phyloP scores from a whole-genome alignment of 768 basidiomycete species.

The Boletus barrowsii region DNA sequence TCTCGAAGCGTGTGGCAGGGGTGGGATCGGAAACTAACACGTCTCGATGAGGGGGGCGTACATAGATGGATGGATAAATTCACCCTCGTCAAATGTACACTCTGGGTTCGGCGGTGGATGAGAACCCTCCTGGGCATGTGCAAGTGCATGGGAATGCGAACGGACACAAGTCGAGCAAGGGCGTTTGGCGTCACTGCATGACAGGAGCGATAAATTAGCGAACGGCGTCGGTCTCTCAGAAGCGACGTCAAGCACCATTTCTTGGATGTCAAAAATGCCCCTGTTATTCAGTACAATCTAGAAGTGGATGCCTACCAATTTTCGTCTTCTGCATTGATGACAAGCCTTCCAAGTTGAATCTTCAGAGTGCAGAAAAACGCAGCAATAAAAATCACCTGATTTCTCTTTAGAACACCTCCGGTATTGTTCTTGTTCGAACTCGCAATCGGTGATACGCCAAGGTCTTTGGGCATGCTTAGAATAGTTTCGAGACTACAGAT shows the following conservation, averaged over 20 bases:
- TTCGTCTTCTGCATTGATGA: constrained; percentile 66
- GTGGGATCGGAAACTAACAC: constrained; percentile 38
- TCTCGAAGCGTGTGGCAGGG: constrained; percentile 37
- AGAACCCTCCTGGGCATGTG: constrained; percentile 57
- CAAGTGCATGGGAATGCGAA: constrained; percentile 66
- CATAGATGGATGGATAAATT: background rate
- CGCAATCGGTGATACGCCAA: constrained; percentile 7
- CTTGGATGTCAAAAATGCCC: constrained; percentile 27
- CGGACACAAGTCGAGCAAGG: constrained; percentile 78
- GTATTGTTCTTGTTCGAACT: background rate
- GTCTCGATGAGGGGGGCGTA: background rate
- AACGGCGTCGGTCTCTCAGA: background rate
- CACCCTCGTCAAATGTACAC: constrained; percentile 77
- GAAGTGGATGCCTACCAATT: constrained; percentile 45
- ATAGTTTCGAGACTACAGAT: background rate
- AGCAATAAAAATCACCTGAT: constrained; percentile 18
- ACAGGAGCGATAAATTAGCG: constrained; percentile 1
- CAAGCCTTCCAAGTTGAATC: constrained; percentile 33
- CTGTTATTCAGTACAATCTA: constrained; percentile 17
- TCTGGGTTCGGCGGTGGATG: constrained; percentile 55
- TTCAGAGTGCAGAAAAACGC: background rate
- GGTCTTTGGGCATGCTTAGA: constrained; percentile 40
- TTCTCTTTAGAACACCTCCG: constrained; percentile 19
- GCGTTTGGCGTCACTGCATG: constrained; percentile 63
- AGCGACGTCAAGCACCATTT: constrained; percentile 50